These are phyloP conservation scores for Malbranchea zuffiana DNA, from an alignment of 2,329 filamentous ascomycete species.

Conservation along the genomic window DNA sequence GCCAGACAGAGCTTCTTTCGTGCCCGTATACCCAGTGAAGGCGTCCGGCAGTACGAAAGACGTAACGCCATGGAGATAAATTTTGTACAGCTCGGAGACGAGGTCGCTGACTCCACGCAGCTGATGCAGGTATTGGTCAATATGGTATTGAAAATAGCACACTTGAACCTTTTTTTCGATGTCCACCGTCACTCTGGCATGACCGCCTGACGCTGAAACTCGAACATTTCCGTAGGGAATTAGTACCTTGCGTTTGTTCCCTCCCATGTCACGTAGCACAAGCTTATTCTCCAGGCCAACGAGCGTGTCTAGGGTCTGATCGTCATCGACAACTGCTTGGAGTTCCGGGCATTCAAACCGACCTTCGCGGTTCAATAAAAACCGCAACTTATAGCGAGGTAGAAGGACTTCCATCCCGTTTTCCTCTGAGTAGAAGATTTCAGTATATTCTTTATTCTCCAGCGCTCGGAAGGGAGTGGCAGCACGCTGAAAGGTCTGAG, in stretches of 20 bases:
- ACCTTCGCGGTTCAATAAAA: conserved; percentile 1
- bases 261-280: conserved; percentile 26
- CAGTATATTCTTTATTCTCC: not conserved
- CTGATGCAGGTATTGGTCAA: conserved; percentile 42
- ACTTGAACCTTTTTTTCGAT: conserved; percentile 13
- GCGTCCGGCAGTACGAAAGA: conserved; percentile 26
- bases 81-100: conserved; percentile 42
- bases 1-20: conserved; percentile 22
- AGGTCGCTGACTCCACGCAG: conserved; percentile 42
- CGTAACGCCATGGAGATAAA: conserved; percentile 29
- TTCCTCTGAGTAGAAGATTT: not conserved
- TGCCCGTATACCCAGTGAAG: conserved; percentile 25
- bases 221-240: conserved; percentile 29
- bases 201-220: conserved; percentile 13
- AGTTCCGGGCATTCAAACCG: conserved; percentile 1
- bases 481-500: not conserved
- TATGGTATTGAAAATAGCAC: conserved; percentile 34
- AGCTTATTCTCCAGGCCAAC: conserved; percentile 42
- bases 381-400: conserved; percentile 1
- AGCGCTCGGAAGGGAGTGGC: not conserved
- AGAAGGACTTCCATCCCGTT: not conserved
- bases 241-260: conserved; percentile 26
- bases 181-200: conserved; percentile 31
- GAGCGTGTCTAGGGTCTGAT: conserved; percentile 39
- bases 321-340: conserved; percentile 27